These are phyloP conservation scores for Cercis canadensis DNA, from an alignment of 306 rosid species.

Conservation along the genomic window DNA sequence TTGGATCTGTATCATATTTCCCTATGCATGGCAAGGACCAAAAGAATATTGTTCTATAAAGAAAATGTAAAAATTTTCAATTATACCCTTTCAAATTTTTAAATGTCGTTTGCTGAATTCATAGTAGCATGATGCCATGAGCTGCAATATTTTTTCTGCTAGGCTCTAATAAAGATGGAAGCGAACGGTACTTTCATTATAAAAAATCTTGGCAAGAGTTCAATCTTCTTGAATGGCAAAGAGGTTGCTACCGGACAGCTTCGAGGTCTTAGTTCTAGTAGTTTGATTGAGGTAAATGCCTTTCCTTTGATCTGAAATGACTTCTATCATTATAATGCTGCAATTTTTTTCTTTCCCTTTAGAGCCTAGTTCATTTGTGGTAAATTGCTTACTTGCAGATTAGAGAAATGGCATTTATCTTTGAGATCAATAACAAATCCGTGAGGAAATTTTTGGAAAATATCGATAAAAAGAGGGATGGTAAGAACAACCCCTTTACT, in stretches of 20 bases:
- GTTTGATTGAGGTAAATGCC: slow-evolving; percentile 74
- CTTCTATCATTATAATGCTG: slow-evolving; percentile 22
- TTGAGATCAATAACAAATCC: slow-evolving; percentile 58
- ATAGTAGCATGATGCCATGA: neutral
- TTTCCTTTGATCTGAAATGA: slow-evolving; percentile 26
- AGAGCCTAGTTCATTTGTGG: slow-evolving; percentile 15
- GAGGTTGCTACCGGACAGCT: slow-evolving; percentile 63
- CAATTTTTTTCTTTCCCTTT: neutral
- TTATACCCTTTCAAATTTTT: slow-evolving; percentile 7
- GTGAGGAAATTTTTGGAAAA: slow-evolving; percentile 54
- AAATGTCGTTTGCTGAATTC: slow-evolving; percentile 31
- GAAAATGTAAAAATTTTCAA: slow-evolving; percentile 16
- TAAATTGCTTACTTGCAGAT: slow-evolving; percentile 63
- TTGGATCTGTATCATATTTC: slow-evolving; percentile 14
- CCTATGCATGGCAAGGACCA: slow-evolving; percentile 6
- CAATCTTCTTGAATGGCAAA: slow-evolving; percentile 79
- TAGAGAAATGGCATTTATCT: slow-evolving; percentile 67
- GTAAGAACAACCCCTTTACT: slow-evolving; percentile 32
- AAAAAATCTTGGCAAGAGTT: slow-evolving; percentile 69
- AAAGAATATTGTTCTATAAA: slow-evolving; percentile 11
- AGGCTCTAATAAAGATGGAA: slow-evolving; percentile 88
- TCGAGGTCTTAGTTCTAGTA: slow-evolving; percentile 52
- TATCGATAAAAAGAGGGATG: slow-evolving; percentile 21
- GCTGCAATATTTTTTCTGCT: slow-evolving; percentile 15
- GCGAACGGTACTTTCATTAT: slow-evolving; percentile 70